Evolutionary conservation across 768 basidiomycete genomes (phyloP), one percentile per base, ranked within the genome.

Genomic region (Hypholoma fasciculare): DNA sequence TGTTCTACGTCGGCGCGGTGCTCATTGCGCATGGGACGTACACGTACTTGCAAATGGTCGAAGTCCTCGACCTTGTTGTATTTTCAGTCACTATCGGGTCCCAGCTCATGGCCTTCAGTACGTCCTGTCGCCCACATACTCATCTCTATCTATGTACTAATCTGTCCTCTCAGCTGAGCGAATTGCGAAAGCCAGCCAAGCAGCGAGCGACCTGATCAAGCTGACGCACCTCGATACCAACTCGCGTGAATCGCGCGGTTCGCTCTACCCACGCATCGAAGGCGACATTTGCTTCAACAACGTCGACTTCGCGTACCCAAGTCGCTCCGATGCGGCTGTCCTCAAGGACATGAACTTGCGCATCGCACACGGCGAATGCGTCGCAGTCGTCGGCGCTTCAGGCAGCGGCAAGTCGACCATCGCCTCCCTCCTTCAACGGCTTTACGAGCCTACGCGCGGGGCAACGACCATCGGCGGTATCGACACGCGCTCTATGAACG

Each of bases 81-180:
- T 99, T 98, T 76, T 86, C 91, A 12, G 88, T 99, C 54, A 90
- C 92, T 8, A 94, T 98, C 58, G 94, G 94, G 0, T 86, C 90
- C 19, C 92, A 93, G 69, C 79, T 96, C 61, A 89, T 97, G 87
- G 82, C 85, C 17, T 97, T 97, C 75, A 88, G 52, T 52, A 16
- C 40, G 52, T 42, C 23, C 26, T 3, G 8, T 7, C 13, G 20
- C 12, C 9, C 20, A 19, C 20, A 16, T 26, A n/a, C 12, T 16
- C 20, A 6, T n/a, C 27, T 26, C 26, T n/a, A n/a, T n/a, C 9
- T 27, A 14, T 26, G 17, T 54, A 26, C 23, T 43, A 17, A 43
- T 3, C n/a, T 36, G 14, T 19, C 6, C 2, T 11, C 16, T 4
- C 52, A 54, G 40, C 83, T 73, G 87, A 96, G 62, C 84, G 79